Evolutionary conservation across 768 basidiomycete species (phyloP).

Genomic region (Kwoniella heveanensis): DNA sequence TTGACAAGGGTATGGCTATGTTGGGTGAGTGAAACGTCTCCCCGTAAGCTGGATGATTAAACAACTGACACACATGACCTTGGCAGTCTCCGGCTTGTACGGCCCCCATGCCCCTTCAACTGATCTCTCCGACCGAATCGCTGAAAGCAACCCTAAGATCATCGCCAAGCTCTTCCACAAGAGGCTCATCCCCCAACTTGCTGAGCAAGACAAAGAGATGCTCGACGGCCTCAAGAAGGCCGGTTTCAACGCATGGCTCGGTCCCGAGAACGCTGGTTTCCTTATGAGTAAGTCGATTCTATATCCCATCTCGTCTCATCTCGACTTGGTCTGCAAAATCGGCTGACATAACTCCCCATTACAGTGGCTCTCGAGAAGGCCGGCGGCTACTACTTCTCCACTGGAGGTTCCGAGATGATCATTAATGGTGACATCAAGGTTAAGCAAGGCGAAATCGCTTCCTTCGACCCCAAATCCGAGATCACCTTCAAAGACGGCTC

Average conservation of each 20-base stretch:
- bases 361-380: constrained; percentile 47
- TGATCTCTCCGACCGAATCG: constrained; percentile 63
- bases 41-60: too few species aligned
- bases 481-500: constrained; percentile 49
- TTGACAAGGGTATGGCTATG: constrained; percentile 35
- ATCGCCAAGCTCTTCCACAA: constrained; percentile 56
- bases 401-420: constrained; percentile 65
- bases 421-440: constrained; percentile 71
- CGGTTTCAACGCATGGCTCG: constrained; percentile 40
- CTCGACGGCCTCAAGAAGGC: constrained; percentile 36
- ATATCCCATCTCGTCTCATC: too few species aligned
- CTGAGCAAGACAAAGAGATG: constrained; percentile 62
- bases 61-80: too few species aligned
- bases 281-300: constrained; percentile 58
- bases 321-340: not conserved
- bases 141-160: constrained; percentile 60
- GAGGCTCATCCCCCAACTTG: constrained; percentile 59
- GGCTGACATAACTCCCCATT: not conserved
- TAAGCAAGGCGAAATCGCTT: constrained; percentile 65
- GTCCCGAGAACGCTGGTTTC: constrained; percentile 39
- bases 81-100: constrained; percentile 55
- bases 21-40: constrained; percentile 21
- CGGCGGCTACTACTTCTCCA: constrained; percentile 51
- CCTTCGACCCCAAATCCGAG: constrained; percentile 50
- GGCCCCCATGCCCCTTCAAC: constrained; percentile 61